Conservation (phyloP, 129 eudicot species). For the Pulicaria dysenterica region DNA sequence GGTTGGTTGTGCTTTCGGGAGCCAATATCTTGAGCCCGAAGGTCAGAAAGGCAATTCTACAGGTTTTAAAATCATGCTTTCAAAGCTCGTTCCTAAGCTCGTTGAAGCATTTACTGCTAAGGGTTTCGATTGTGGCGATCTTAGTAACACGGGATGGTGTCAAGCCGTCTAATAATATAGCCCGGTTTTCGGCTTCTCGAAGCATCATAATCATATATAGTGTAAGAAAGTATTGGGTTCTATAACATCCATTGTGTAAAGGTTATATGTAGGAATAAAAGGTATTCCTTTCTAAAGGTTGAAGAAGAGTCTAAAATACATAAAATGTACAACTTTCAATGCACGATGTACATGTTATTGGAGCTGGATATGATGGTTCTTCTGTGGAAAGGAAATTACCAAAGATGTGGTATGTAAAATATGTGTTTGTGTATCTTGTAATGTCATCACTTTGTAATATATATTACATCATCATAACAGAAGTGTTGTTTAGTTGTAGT, state of each 20-base stretch:
- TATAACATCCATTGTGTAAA: conserved; percentile 13
- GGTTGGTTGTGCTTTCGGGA: conserved; percentile 50
- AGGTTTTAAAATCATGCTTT: conserved; percentile 90
- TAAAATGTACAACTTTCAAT: conserved; percentile 14
- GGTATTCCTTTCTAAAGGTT: conserved; percentile 11
- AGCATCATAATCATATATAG: neutral
- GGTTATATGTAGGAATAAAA: neutral
- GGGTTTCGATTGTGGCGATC: conserved; percentile 60
- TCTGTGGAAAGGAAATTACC: neutral
- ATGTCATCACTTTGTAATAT: conserved; percentile 14
- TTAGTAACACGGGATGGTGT: conserved; percentile 21
- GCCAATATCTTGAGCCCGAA: conserved; percentile 37
- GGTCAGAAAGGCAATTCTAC: conserved; percentile 58
- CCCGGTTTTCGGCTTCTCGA: neutral
- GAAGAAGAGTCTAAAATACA: conserved; percentile 14
- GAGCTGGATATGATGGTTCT: neutral
- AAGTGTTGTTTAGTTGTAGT: neutral
- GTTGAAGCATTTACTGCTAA: conserved; percentile 72
- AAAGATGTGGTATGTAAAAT: conserved; percentile 27
- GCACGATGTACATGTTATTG: conserved; percentile 6
- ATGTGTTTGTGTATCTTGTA: neutral
- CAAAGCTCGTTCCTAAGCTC: conserved; percentile 77
- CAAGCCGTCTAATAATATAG: conserved; percentile 18
- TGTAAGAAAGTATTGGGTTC: neutral
- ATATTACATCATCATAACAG: conserved; percentile 9